Percentiles rank a stretch among this genome's conserved stretches.
Evolutionary conservation across 352 stramenopile genomes (phyloP).

Genomic region (Phytophthora boehmeriae): DNA sequence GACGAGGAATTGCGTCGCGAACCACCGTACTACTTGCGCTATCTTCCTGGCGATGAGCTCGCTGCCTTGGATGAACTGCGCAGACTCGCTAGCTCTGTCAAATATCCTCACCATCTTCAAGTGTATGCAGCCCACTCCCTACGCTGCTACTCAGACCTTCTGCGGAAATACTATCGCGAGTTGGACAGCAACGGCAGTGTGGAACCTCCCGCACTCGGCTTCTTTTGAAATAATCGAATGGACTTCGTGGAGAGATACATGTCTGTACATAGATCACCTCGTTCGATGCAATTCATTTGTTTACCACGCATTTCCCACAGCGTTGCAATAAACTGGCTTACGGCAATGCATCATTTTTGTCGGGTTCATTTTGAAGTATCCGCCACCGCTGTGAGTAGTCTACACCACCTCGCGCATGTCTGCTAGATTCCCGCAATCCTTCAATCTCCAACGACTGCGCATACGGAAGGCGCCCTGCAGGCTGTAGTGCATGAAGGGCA

Average conservation of each 20-base stretch:
- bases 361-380: conserved; percentile 19
- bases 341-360: conserved; percentile 7
- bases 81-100: conserved; percentile 55
- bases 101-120: conserved; percentile 59
- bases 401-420: conserved; percentile 39
- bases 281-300: conserved; percentile 13
- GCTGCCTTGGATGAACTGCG: conserved; percentile 64
- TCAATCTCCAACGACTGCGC: conserved; percentile 83
- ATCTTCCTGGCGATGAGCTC: conserved; percentile 68
- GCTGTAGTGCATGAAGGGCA: conserved; percentile 49
- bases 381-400: conserved; percentile 51
- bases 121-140: conserved; percentile 67
- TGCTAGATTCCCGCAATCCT: conserved; percentile 74
- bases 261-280: background rate
- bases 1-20: conserved; percentile 63
- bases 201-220: conserved; percentile 59
- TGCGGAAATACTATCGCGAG: conserved; percentile 74
- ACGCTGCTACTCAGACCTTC: conserved; percentile 61
- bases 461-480: conserved; percentile 70
- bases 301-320: background rate
- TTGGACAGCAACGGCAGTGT: conserved; percentile 49
- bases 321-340: conserved; percentile 2
- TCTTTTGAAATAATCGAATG: conserved; percentile 26
- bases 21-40: conserved; percentile 76
- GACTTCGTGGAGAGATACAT: conserved; percentile 2